Conservation (phyloP, 345 rosid species). For the Microcos paniculata region DNA sequence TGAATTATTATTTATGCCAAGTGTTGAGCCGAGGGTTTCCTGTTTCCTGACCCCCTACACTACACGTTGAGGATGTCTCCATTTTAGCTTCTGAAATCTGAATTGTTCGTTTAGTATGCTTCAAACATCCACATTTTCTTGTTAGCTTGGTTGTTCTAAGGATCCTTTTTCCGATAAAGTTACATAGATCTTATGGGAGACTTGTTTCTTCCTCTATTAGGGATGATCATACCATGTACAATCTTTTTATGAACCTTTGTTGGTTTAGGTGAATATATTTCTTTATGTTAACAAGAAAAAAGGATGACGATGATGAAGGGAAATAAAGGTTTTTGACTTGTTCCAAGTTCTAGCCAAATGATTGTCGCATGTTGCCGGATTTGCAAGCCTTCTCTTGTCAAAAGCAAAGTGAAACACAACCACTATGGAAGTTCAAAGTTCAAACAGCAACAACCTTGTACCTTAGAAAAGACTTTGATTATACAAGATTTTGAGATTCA, state of each 20-base stretch:
- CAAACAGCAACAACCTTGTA: neutral
- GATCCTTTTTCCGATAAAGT: too few species aligned
- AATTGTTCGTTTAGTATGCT: neutral
- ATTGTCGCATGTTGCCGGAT: neutral
- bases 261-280: too few species aligned
- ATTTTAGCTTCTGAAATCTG: too few species aligned
- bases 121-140: neutral
- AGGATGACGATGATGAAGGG: neutral
- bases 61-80: slow-evolving; percentile 11
- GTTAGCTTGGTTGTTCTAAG: too few species aligned
- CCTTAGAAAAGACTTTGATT: neutral
- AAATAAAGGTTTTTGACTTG: neutral
- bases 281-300: too few species aligned
- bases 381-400: neutral
- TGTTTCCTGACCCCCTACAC: neutral
- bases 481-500: neutral
- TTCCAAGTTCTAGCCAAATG: neutral
- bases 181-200: too few species aligned
- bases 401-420: neutral
- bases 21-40: neutral
- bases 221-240: too few species aligned
- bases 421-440: neutral
- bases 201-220: too few species aligned
- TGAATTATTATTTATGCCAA: neutral
- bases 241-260: too few species aligned